Conservation (phyloP, 2,329 filamentous ascomycete genomes). For the Conoideocrella luteorostrata region DNA sequence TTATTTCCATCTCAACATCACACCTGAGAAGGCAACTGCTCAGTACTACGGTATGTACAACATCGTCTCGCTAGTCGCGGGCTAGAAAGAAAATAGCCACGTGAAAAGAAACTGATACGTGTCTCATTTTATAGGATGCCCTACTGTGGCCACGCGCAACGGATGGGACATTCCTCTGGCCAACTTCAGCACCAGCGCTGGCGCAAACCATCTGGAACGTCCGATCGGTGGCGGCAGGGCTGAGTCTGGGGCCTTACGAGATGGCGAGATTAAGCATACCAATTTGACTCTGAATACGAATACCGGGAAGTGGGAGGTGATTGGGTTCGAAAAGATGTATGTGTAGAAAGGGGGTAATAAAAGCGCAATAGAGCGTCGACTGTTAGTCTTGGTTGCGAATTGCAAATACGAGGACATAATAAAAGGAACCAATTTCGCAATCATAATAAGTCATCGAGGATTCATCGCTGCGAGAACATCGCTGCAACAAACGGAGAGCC, state of each 20-base stretch:
- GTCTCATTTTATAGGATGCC: constrained; percentile 25
- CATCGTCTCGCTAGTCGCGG: background rate
- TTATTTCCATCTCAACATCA: constrained; percentile 60
- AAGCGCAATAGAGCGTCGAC: background rate
- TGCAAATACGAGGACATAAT: no score
- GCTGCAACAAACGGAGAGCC: no score
- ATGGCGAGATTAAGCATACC: constrained; percentile 32
- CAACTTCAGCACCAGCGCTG: constrained; percentile 61
- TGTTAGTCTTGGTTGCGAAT: no score
- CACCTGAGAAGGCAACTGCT: constrained; percentile 51
- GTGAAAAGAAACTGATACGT: no score
- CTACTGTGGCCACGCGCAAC: constrained; percentile 53
- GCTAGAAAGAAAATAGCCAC: no score
- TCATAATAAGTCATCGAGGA: no score
- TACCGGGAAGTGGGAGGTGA: constrained; percentile 17
- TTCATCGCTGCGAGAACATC: no score
- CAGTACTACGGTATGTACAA: constrained; percentile 51
- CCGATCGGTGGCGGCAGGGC: constrained; percentile 35
- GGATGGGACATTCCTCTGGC: constrained; percentile 59
- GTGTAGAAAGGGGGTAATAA: background rate
- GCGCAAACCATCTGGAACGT: constrained; percentile 50
- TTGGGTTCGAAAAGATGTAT: constrained; percentile 20
- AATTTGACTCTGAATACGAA: constrained; percentile 44
- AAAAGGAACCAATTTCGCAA: no score
- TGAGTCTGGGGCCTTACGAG: constrained; percentile 50